These are phyloP conservation scores for Garcia nutans DNA, from an alignment of 345 rosid genomes.

Conservation along the genomic window DNA sequence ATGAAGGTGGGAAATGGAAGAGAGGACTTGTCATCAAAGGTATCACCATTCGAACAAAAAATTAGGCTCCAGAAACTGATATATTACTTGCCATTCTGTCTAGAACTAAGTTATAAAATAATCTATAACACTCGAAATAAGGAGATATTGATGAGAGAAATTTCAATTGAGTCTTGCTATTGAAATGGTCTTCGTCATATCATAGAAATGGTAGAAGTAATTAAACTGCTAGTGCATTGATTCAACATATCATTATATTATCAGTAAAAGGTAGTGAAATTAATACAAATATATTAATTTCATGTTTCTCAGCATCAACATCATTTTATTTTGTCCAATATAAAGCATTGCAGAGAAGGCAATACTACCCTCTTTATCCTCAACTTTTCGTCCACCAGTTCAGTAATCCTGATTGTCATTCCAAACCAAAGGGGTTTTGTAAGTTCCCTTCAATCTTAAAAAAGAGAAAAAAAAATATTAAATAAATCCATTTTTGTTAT, in stretches of 20 bases:
- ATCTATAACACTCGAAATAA: no score
- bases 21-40: slow-evolving; percentile 62
- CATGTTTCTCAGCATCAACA: neutral
- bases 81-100: neutral
- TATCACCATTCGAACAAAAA: slow-evolving; percentile 44
- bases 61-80: neutral
- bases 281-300: neutral
- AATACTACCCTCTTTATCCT: neutral
- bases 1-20: slow-evolving; percentile 52
- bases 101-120: neutral
- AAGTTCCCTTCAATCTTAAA: neutral
- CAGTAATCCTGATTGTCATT: neutral
- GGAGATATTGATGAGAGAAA: no score
- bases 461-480: no score
- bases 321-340: neutral
- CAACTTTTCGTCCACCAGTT: neutral
- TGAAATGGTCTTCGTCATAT: neutral
- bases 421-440: neutral
- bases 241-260: neutral
- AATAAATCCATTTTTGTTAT: neutral
- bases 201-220: neutral
- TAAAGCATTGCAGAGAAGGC: neutral
- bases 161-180: neutral
- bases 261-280: neutral
- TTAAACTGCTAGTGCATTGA: neutral